Percentiles rank a stretch among this genome's conserved stretches.
phyloP scores from a whole-genome alignment of 129 eudicot species.

The Rutidosis leptorrhynchoides region DNA sequence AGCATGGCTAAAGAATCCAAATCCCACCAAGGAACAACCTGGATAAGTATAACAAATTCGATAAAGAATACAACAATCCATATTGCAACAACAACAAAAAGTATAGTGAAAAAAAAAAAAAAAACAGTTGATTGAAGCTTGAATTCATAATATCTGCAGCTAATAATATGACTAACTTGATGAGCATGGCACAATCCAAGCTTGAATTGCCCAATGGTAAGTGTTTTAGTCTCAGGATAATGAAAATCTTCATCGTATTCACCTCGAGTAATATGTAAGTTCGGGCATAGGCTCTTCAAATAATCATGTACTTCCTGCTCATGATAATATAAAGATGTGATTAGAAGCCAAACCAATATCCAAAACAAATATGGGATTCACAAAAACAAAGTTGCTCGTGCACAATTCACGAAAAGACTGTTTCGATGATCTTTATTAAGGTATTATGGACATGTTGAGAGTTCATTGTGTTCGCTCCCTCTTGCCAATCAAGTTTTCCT shows the following conservation, averaged over 20 bases:
- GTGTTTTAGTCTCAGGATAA: slow-evolving; percentile 83
- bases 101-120: too few relatives aligned
- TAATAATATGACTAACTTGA: slow-evolving; percentile 53
- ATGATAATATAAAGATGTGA: slow-evolving; percentile 10
- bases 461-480: too few relatives aligned
- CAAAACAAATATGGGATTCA: slow-evolving; percentile 1
- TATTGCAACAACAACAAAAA: background rate
- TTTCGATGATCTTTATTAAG: background rate
- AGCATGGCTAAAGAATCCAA: slow-evolving; percentile 97
- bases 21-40: slow-evolving; percentile 99
- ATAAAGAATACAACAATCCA: background rate
- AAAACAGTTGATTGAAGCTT: too few relatives aligned
- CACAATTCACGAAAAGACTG: background rate
- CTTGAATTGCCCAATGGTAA: slow-evolving; percentile 95
- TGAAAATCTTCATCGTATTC: slow-evolving; percentile 97
- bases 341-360: slow-evolving; percentile 5
- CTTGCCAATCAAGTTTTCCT: too few relatives aligned
- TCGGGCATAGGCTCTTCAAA: slow-evolving; percentile 85
- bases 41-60: too few relatives aligned
- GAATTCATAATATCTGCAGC: too few relatives aligned
- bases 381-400: background rate
- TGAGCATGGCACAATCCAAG: slow-evolving; percentile 98
- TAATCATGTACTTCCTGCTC: slow-evolving; percentile 97
- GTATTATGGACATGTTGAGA: background rate
- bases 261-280: slow-evolving; percentile 88